These are phyloP conservation scores for Talaromyces sp. DNA, from an alignment of 2,329 filamentous ascomycete species.

Conservation along the genomic window DNA sequence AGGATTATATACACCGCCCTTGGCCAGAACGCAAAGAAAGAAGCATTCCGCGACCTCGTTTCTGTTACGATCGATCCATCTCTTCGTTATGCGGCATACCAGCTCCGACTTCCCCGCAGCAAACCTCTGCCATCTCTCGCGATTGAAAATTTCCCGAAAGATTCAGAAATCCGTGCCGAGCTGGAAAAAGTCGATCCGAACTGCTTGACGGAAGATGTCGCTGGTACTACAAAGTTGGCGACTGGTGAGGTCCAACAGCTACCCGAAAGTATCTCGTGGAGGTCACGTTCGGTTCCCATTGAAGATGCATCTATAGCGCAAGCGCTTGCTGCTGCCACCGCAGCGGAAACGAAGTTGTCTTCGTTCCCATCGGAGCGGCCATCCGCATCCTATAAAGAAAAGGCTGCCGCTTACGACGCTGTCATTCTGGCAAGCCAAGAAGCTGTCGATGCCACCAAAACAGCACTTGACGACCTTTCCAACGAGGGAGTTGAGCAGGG, in stretches of 20 bases:
- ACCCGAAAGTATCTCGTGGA: slow-evolving; percentile 77
- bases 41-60: slow-evolving; percentile 80
- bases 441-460: slow-evolving; percentile 86
- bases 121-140: slow-evolving; percentile 75
- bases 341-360: slow-evolving; percentile 49
- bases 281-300: slow-evolving; percentile 76
- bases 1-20: slow-evolving; percentile 79
- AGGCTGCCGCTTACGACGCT: slow-evolving; percentile 83
- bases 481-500: slow-evolving; percentile 78
- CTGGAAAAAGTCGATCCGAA: slow-evolving; percentile 67
- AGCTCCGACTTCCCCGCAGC: slow-evolving; percentile 80
- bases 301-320: slow-evolving; percentile 90
- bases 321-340: slow-evolving; percentile 65
- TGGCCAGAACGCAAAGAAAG: slow-evolving; percentile 58
- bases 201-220: slow-evolving; percentile 58
- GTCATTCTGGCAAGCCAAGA: slow-evolving; percentile 89
- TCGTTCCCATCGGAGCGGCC: slow-evolving; percentile 41
- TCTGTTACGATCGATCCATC: slow-evolving; percentile 85
- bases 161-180: slow-evolving; percentile 55
- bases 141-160: slow-evolving; percentile 68
- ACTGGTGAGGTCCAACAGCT: slow-evolving; percentile 46
- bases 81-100: slow-evolving; percentile 90
- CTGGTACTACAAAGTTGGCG: slow-evolving; percentile 41
- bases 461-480: slow-evolving; percentile 83
- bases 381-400: slow-evolving; percentile 49